phyloP scores from a whole-genome alignment of 139 green algal species.

The Dunaliella sp. region DNA sequence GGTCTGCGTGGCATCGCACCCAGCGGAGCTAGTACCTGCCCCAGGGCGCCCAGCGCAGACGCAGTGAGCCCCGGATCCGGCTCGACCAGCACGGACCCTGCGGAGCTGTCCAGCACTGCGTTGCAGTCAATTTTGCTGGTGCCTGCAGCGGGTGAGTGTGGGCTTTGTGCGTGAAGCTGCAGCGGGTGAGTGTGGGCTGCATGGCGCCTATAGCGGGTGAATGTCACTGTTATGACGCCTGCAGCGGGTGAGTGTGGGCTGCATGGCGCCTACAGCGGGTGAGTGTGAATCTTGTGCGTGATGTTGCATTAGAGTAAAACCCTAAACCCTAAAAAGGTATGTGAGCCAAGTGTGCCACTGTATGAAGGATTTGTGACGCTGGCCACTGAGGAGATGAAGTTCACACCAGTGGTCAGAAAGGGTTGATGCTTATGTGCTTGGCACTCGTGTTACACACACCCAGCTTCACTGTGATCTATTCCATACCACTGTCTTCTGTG shows the following conservation, averaged over 20 bases:
- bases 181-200: background rate
- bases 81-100: background rate
- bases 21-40: background rate
- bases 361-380: too few species aligned
- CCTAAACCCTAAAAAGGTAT: too few species aligned
- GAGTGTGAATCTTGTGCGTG: background rate
- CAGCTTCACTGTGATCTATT: too few species aligned
- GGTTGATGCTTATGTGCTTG: too few species aligned
- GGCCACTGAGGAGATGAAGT: too few species aligned
- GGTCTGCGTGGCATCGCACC: background rate
- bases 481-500: too few species aligned
- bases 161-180: background rate
- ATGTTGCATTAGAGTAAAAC: too few species aligned
- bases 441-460: too few species aligned
- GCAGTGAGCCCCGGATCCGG: background rate
- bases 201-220: background rate
- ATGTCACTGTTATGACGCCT: background rate
- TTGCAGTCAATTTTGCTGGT: background rate
- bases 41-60: background rate
- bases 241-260: background rate
- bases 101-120: background rate
- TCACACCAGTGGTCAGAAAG: too few species aligned
- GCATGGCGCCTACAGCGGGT: background rate
- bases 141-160: background rate
- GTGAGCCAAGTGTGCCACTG: too few species aligned